Evolutionary conservation across 83 land plant genomes (phyloP).

Genomic region (Picea mariana): DNA sequence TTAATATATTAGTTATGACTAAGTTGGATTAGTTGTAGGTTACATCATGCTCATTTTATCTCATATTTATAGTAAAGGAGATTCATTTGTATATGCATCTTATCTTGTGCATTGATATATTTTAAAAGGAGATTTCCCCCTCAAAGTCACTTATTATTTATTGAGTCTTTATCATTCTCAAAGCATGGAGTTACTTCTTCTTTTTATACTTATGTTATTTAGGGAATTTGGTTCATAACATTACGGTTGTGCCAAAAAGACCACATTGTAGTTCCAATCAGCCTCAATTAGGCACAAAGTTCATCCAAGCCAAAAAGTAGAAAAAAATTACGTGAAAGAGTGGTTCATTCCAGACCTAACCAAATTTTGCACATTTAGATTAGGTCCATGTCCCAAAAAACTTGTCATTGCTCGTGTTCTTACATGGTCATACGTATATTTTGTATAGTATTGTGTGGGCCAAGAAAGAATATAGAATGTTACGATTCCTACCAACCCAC

Average conservation of each 20-base stretch:
- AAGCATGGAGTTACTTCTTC: too few relatives aligned
- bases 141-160: too few relatives aligned
- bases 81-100: too few relatives aligned
- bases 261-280: constrained; percentile 82
- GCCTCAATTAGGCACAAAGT: constrained; percentile 91
- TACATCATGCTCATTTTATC: too few relatives aligned
- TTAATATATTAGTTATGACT: too few relatives aligned
- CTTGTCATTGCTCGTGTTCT: constrained; percentile 84
- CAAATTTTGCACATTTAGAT: constrained; percentile 92
- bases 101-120: too few relatives aligned
- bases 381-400: constrained; percentile 95
- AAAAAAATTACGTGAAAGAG: constrained; percentile 79
- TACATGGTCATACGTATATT: constrained; percentile 98
- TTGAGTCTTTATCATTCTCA: too few relatives aligned
- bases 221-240: too few relatives aligned
- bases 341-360: constrained; percentile 97
- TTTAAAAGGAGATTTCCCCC: too few relatives aligned
- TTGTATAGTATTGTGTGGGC: constrained; percentile 96
- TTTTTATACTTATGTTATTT: too few relatives aligned
- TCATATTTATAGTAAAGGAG: too few relatives aligned
- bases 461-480: constrained; percentile 91
- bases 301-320: constrained; percentile 93
- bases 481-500: constrained; percentile 93
- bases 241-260: constrained; percentile 98
- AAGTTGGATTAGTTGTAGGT: too few relatives aligned